Evolutionary conservation across 805 yeast species (phyloP).

Genomic region (Suhomyces prunicola): DNA sequence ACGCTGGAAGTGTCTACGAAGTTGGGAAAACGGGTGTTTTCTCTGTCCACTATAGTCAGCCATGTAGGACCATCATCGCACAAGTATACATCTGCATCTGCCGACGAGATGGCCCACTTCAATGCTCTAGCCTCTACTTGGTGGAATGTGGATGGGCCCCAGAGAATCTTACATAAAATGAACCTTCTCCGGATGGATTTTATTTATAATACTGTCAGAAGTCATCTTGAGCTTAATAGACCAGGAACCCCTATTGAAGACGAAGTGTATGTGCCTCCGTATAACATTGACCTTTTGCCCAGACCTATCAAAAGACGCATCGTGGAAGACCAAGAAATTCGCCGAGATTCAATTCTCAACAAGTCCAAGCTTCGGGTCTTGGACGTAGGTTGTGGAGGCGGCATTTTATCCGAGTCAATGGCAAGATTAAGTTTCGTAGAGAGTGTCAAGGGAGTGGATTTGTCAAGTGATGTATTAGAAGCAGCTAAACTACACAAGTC

Average conservation of each 20-base stretch:
- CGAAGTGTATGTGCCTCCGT: slow-evolving; percentile 73
- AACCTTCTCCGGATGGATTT: slow-evolving; percentile 87
- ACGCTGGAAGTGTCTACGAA: not conserved
- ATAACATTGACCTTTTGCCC: slow-evolving; percentile 66
- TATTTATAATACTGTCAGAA: slow-evolving; percentile 57
- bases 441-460: slow-evolving; percentile 76
- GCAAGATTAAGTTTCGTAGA: slow-evolving; percentile 68
- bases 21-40: slow-evolving; percentile 12
- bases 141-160: slow-evolving; percentile 97
- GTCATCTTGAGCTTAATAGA: slow-evolving; percentile 41
- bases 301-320: slow-evolving; percentile 46
- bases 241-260: slow-evolving; percentile 30
- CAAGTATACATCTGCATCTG: slow-evolving; percentile 41
- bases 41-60: not conserved
- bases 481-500: slow-evolving; percentile 72
- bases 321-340: slow-evolving; percentile 46
- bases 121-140: slow-evolving; percentile 86
- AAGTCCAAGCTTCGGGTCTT: slow-evolving; percentile 50
- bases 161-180: slow-evolving; percentile 92
- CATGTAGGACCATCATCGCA: slow-evolving; percentile 3
- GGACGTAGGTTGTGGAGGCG: slow-evolving; percentile 99
- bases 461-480: slow-evolving; percentile 75
- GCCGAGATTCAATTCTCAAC: slow-evolving; percentile 35
- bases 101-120: slow-evolving; percentile 76
- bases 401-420: slow-evolving; percentile 80